Conservation (phyloP, 176 grass and related monocot species). For the Ananas comosus region DNA sequence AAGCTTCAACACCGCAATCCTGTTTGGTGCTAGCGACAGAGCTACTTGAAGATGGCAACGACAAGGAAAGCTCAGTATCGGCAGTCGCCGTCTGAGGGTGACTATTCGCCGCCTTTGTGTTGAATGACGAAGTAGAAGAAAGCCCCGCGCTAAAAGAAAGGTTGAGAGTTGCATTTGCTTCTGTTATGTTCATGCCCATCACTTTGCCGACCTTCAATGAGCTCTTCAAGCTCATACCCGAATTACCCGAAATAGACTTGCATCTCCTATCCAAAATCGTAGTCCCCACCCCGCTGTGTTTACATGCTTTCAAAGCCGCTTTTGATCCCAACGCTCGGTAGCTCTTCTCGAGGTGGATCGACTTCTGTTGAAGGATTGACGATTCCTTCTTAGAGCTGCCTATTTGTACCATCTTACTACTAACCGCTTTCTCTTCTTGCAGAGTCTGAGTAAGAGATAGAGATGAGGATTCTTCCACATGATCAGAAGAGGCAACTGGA, state of each 20-base stretch:
- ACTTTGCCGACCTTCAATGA: slow-evolving; percentile 51
- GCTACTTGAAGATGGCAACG: slow-evolving; percentile 40
- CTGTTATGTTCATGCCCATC: slow-evolving; percentile 36
- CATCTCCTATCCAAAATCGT: slow-evolving; percentile 62
- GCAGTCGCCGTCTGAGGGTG: slow-evolving; percentile 30
- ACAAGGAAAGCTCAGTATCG: slow-evolving; percentile 62
- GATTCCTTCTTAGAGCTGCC: slow-evolving; percentile 62
- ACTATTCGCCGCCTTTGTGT: slow-evolving; percentile 24
- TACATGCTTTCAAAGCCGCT: slow-evolving; percentile 59
- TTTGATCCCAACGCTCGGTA: slow-evolving; percentile 79
- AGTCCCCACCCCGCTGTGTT: slow-evolving; percentile 42
- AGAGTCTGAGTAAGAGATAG: slow-evolving; percentile 28
- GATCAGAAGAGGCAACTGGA: slow-evolving; percentile 24
- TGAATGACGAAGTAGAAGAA: slow-evolving; percentile 39
- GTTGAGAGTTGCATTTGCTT: slow-evolving; percentile 39
- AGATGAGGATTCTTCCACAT: slow-evolving; percentile 55
- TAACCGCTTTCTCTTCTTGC: slow-evolving; percentile 47
- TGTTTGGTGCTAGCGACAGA: slow-evolving; percentile 24
- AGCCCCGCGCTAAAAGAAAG: slow-evolving; percentile 56
- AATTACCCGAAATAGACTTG: slow-evolving; percentile 49
- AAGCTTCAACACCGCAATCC: slow-evolving; percentile 23
- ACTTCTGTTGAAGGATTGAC: slow-evolving; percentile 60
- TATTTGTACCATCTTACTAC: slow-evolving; percentile 39
- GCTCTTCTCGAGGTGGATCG: slow-evolving; percentile 77
- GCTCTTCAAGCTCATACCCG: slow-evolving; percentile 43